Evolutionary conservation across 1,284 basidiomycete species (phyloP).

Genomic region (Moesziomyces globuligerus): DNA sequence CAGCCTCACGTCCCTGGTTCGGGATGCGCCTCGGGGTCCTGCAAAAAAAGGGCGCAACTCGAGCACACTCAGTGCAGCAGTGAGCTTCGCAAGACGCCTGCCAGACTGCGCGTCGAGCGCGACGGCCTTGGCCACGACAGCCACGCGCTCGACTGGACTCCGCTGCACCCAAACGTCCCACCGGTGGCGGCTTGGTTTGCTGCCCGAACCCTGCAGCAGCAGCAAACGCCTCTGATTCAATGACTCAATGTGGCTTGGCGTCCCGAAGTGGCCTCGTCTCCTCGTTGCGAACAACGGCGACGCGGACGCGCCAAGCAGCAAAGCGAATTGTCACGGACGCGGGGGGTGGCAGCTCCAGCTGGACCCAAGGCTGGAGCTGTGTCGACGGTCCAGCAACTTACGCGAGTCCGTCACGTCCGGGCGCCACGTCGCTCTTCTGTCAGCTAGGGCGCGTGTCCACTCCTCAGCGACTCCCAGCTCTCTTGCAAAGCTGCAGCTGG

Average conservation of each 20-base stretch:
- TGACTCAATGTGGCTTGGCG: background rate
- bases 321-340: background rate
- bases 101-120: background rate
- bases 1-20: background rate
- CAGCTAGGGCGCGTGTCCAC: too few relatives aligned
- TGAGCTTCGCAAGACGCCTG: too few relatives aligned
- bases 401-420: slow-evolving; percentile 2
- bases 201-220: background rate
- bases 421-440: slow-evolving; percentile 1
- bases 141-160: background rate
- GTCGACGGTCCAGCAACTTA: slow-evolving; percentile 3
- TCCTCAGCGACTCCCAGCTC: too few relatives aligned
- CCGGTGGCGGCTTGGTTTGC: background rate
- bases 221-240: background rate
- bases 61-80: too few relatives aligned
- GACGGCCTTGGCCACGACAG: background rate
- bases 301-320: background rate
- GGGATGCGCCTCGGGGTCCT: background rate
- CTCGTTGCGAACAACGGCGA: slow-evolving; percentile 1
- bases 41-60: background rate
- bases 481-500: too few relatives aligned
- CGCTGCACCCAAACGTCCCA: background rate
- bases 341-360: too few relatives aligned
- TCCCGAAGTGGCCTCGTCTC: background rate
- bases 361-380: too few relatives aligned